phyloP scores from a whole-genome alignment of 768 basidiomycete genomes.

The Dentipellis sp. region DNA sequence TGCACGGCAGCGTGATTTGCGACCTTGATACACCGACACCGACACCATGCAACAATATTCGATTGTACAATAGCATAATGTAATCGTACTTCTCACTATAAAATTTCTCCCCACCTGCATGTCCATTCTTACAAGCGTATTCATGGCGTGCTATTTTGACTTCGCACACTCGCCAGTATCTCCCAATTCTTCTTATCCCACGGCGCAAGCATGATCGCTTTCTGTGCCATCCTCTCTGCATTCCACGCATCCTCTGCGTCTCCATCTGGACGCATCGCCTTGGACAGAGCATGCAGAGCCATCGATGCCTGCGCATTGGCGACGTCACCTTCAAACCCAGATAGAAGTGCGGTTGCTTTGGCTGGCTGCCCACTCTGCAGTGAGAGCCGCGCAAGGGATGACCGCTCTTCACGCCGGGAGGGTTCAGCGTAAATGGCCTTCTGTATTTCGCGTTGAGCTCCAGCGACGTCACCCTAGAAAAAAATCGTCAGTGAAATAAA shows the following conservation, averaged over 20 bases:
- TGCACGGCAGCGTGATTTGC: too few relatives aligned
- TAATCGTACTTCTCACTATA: too few relatives aligned
- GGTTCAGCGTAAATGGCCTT: slow-evolving; percentile 52
- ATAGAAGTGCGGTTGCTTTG: slow-evolving; percentile 40
- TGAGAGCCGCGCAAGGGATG: slow-evolving; percentile 44
- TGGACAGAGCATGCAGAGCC: slow-evolving; percentile 42
- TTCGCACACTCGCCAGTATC: slow-evolving; percentile 46
- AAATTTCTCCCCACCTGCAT: too few relatives aligned
- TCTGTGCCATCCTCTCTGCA: slow-evolving; percentile 41
- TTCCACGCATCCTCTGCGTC: slow-evolving; percentile 10
- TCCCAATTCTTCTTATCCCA: slow-evolving; percentile 46
- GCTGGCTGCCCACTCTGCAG: slow-evolving; percentile 36
- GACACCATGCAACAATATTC: too few relatives aligned
- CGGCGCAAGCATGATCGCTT: slow-evolving; percentile 54
- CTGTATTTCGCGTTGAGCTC: slow-evolving; percentile 32
- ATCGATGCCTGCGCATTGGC: slow-evolving; percentile 32
- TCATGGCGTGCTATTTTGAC: not conserved
- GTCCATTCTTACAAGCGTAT: too few relatives aligned
- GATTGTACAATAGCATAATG: too few relatives aligned
- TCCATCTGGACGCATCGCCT: slow-evolving; percentile 5
- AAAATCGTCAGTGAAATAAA: not conserved
- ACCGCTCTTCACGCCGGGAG: slow-evolving; percentile 35
- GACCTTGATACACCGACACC: too few relatives aligned
- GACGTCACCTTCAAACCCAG: slow-evolving; percentile 20
- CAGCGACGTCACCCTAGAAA: slow-evolving; percentile 32